Conservation (phyloP, 805 yeast species). For the Barnettozyma salicaria region DNA sequence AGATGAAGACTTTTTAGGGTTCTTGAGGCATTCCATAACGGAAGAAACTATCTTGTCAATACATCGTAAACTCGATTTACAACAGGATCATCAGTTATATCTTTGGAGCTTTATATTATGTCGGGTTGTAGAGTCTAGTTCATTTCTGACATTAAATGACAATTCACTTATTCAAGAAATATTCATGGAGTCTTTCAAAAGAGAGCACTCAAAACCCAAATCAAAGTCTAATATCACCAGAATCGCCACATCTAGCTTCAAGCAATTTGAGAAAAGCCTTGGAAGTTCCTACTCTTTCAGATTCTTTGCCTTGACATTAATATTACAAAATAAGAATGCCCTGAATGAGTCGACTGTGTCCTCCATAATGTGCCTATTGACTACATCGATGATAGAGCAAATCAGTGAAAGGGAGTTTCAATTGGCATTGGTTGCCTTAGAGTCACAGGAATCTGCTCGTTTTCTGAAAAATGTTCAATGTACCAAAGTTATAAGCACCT, state of each 20-base stretch:
- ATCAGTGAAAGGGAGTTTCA: slow-evolving; percentile 8
- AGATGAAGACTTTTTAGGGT: slow-evolving; percentile 20
- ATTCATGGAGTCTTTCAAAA: not conserved
- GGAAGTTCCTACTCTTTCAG: slow-evolving; percentile 8
- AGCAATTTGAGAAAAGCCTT: slow-evolving; percentile 10
- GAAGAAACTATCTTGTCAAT: slow-evolving; percentile 14
- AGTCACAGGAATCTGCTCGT: too few species aligned
- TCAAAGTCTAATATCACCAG: slow-evolving; percentile 7
- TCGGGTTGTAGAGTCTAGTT: slow-evolving; percentile 11
- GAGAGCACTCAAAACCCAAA: not conserved
- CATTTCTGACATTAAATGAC: not conserved
- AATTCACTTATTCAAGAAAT: not conserved
- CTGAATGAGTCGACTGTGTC: not conserved
- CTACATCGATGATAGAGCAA: not conserved
- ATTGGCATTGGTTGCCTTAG: slow-evolving; percentile 14
- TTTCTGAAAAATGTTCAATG: not conserved
- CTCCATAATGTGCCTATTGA: not conserved
- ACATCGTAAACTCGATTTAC: slow-evolving; percentile 3
- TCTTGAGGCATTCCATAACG: slow-evolving; percentile 7
- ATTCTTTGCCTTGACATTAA: slow-evolving; percentile 14
- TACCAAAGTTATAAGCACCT: not conserved
- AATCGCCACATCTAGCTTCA: slow-evolving; percentile 4
- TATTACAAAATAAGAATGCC: slow-evolving; percentile 11
- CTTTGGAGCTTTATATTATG: slow-evolving; percentile 17
- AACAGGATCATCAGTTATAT: slow-evolving; percentile 5